A percentile compares a stretch with the other conserved stretches of the same genome.
These are phyloP conservation scores for Catenaria anguillulae DNA, from an alignment of 371 early-diverging fungal genomes.

Conservation along the genomic window DNA sequence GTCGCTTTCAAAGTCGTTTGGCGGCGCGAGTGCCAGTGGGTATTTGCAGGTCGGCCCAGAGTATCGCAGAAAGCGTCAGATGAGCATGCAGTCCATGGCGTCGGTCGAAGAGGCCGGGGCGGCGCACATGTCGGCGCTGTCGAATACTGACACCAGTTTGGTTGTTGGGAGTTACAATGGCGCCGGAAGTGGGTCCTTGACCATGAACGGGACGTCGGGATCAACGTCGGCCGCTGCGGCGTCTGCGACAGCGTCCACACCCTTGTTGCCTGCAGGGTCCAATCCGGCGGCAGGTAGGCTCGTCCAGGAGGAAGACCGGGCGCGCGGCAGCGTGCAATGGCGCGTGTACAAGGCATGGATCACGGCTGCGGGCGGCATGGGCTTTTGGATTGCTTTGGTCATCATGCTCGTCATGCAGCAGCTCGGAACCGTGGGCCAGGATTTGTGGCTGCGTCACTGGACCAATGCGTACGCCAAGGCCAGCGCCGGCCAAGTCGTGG, in stretches of 20 bases:
- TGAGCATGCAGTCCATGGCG: not conserved
- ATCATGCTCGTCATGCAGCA: conserved; percentile 16
- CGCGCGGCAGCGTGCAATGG: not conserved
- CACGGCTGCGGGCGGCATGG: not conserved
- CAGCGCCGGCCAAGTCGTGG: not conserved
- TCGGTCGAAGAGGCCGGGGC: too few species aligned
- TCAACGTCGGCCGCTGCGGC: not conserved
- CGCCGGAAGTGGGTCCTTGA: too few species aligned
- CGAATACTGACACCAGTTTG: not conserved
- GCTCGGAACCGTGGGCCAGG: conserved; percentile 4
- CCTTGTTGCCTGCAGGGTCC: too few species aligned
- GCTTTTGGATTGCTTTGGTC: not conserved
- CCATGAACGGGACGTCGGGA: not conserved
- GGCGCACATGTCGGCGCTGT: too few species aligned
- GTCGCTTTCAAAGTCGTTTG: too few species aligned
- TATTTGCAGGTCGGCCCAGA: too few species aligned
- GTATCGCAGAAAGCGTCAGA: not conserved
- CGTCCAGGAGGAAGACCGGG: conserved; percentile 5
- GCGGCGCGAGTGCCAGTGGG: too few species aligned
- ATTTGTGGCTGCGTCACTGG: conserved; percentile 1
- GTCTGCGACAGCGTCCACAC: not conserved
- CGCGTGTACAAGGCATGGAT: conserved; percentile 5
- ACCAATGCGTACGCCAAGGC: not conserved
- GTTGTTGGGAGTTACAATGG: too few species aligned
- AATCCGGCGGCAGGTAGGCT: not conserved